Base-by-base conservation (phyloP, 345 rosid genomes). In the Lenwebbia sp. region DNA sequence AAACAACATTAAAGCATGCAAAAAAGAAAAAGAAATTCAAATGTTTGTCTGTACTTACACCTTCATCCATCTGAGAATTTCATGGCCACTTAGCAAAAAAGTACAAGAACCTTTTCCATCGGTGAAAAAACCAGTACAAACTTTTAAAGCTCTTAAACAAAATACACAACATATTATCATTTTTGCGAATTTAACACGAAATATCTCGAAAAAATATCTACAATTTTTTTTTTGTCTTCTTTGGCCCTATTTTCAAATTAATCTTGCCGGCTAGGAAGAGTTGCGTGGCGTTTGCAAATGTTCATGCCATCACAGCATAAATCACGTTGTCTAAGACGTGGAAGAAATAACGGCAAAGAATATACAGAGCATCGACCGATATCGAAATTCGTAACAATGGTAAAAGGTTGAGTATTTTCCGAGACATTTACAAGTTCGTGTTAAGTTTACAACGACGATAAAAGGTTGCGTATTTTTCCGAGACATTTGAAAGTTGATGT, bases 331-430 rank as follows among this genome's bases (percentile, higher is more conserved):
- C 14, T 13, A 60, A 60, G 4, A 60, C 19, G 1, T 13, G 37
- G 4, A 60, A 60, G 5, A 15, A 10, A 62, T 4, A 1, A 6
- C 33, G 5, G 1, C 1, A 21, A 21, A 17, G 6, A 0, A 4
- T 17, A 17, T 33, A 33, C 7, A 65, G 3, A 33, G 19, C 9
- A 19, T 65, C 1, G 10, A 1, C 1, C 0, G 12, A 2, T 37
- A 1, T 30, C 9, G 7, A 28, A 65, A 8, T 33, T 33, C 22
- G 44, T 2, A 65, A 8, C 3, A 4, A 17, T 2, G 21, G 5
- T 8, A 17, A 65, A 65, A 62, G 3, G 5, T 1, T 9, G 21
- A 0, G 40, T 7, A 28, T 62, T 14, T 62, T 62, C 33, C 2
- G 6, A 30, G 76, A 33, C 23, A 17, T 17, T 60, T 6, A 14